Evolutionary conservation across 2,329 filamentous ascomycete species (phyloP).

Genomic region (Claviceps pusilla): DNA sequence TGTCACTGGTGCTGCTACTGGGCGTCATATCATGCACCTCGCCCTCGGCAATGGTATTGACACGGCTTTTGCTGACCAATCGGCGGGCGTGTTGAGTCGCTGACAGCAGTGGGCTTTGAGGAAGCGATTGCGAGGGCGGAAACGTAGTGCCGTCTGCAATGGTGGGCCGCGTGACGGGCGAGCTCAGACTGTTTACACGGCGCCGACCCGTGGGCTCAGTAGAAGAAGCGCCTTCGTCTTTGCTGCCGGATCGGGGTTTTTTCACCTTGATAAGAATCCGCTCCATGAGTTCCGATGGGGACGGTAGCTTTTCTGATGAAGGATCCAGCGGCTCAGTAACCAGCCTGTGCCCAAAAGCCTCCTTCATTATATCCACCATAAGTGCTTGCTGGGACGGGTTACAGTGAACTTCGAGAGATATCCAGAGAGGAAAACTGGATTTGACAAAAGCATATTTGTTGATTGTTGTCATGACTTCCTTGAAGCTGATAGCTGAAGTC

Average conservation of each 20-base stretch:
- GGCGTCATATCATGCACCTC: conserved; percentile 37
- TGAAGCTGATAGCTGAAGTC: conserved; percentile 77
- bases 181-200: conserved; percentile 60
- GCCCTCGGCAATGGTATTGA: conserved; percentile 43
- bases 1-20: conserved; percentile 61
- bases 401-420: conserved; percentile 94
- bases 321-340: conserved; percentile 60
- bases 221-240: conserved; percentile 21
- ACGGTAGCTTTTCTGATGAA: conserved; percentile 55
- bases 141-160: conserved; percentile 38
- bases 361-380: conserved; percentile 83
- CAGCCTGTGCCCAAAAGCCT: conserved; percentile 66
- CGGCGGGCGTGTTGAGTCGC: conserved; percentile 36
- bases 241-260: conserved; percentile 38
- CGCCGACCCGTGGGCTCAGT: conserved; percentile 29
- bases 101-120: conserved; percentile 38
- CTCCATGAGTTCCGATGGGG: conserved; percentile 70
- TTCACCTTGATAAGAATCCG: conserved; percentile 92
- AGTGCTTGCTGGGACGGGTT: conserved; percentile 63
- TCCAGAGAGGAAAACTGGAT: conserved; percentile 77
- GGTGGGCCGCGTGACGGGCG: conserved; percentile 41
- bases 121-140: conserved; percentile 35
- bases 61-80: conserved; percentile 34
- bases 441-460: conserved; percentile 86
- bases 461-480: conserved; percentile 83